Conservation (phyloP, 495 filamentous ascomycete species). For the Hypoxylon intermedium region DNA sequence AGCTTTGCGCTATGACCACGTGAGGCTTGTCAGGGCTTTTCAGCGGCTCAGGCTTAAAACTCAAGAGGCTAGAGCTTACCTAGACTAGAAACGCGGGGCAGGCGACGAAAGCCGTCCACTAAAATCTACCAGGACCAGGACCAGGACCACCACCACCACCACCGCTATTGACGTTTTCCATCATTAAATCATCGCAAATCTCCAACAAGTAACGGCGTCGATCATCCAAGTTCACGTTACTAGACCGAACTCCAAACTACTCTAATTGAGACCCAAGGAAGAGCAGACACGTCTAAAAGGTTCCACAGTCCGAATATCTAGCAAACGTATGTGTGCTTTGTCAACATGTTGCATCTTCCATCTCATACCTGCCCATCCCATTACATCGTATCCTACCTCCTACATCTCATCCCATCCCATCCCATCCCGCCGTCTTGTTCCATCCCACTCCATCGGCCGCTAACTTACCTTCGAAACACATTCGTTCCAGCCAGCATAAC, state of each 20-base stretch:
- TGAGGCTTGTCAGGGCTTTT: slow-evolving; percentile 16
- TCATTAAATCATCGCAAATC: not conserved
- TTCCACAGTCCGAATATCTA: slow-evolving; percentile 19
- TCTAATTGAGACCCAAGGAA: slow-evolving; percentile 22
- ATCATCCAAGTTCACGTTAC: not conserved
- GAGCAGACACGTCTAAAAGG: slow-evolving; percentile 36
- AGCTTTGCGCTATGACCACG: slow-evolving; percentile 18
- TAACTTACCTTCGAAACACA: not conserved
- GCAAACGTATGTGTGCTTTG: slow-evolving; percentile 18
- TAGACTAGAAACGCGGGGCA: slow-evolving; percentile 33
- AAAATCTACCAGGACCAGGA: no score
- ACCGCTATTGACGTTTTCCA: no score
- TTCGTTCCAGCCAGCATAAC: slow-evolving; percentile 4
- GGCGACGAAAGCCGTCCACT: no score
- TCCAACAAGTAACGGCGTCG: no score
- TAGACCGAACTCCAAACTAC: slow-evolving; percentile 17
- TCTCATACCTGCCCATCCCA: slow-evolving; percentile 1
- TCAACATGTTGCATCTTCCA: slow-evolving; percentile 17
- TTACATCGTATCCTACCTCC: slow-evolving; percentile 16
- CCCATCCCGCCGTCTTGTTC: slow-evolving; percentile 12
- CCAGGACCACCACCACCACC: no score
- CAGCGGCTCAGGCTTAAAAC: slow-evolving; percentile 12
- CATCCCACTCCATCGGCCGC: no score
- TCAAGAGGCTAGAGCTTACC: not conserved
- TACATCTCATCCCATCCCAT: slow-evolving; percentile 3